Evolutionary conservation across 1,284 basidiomycete genomes (phyloP), one percentile per base, ranked within the genome.

Genomic region (Cutaneotrichosporon cavernicola): DNA sequence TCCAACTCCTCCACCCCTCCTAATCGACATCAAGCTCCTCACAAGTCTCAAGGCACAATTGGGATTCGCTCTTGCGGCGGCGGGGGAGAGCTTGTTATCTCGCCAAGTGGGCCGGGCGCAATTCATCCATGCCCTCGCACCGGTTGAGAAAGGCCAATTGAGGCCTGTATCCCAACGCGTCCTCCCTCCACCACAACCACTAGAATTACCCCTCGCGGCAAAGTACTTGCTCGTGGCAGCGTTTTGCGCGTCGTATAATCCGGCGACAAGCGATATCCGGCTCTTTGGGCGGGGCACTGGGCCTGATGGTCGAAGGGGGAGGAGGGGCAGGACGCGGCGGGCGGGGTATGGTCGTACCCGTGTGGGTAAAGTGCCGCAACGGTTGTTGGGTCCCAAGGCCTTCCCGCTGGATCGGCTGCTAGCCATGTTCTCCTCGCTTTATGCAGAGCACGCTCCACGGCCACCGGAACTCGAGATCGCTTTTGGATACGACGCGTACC

Each of bases 181-280:
- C 8, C 58, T 78, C 18, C 75, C 75, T 0, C 72, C 69, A 53
- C 65, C 71, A 7, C 69, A 73, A 7, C 51, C 61, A 10, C 67
- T 76, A 30, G 72, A 76, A n/a, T 79, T 90, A 26, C 84, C 88
- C 2, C 78, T 84, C 0, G 83, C 89, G 78, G 87, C 86, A 14
- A 89, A 89, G 68, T 94, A 89, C 72, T 83, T 96, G 21, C 81
- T 96, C 13, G 78, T 96, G 9, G 90, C 92, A 0, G 86, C 89
- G 0, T 97, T 89, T 76, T 81, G 95, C 38, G 92, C 92, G 2
- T 91, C 90, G 53, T 91, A 89, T 64, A 97, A 97, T 76, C 92
- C 93, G 0, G 78, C 88, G 0, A 89, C 88, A 72, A 88, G 87
- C 7, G 94, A 97, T 76, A 62, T 91, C 68, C 83, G 89, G 34